phyloP scores from a whole-genome alignment of 495 filamentous ascomycete species.

The Penicillium malachiteum region DNA sequence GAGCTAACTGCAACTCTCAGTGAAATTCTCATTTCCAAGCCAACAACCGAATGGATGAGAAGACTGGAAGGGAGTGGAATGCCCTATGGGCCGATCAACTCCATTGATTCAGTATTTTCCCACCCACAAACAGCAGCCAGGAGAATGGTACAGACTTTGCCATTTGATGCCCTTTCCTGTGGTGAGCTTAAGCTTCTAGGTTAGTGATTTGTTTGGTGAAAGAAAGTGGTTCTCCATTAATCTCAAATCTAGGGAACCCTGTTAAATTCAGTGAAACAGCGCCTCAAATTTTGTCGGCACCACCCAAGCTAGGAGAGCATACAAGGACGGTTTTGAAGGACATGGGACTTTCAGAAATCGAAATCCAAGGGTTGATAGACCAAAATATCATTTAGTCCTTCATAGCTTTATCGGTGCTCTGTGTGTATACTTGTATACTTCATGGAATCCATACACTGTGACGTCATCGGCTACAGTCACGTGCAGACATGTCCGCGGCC shows the following conservation, averaged over 20 bases:
- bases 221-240: neutral
- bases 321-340: neutral
- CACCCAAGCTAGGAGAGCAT: neutral
- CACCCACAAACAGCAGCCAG: conserved; percentile 27
- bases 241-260: neutral
- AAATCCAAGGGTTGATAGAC: neutral
- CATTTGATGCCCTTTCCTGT: conserved; percentile 7
- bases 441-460: neutral
- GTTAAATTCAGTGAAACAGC: neutral
- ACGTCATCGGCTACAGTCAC: neutral
- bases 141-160: conserved; percentile 24
- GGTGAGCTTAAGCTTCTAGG: conserved; percentile 23
- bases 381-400: neutral
- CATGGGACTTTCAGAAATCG: neutral
- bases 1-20: conserved; percentile 68
- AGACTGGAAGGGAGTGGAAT: conserved; percentile 78
- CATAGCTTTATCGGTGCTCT: too few relatives aligned
- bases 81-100: conserved; percentile 84
- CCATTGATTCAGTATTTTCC: conserved; percentile 22
- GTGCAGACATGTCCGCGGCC: conserved; percentile 1
- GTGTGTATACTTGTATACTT: neutral
- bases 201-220: neutral
- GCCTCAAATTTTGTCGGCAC: neutral
- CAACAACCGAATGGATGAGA: conserved; percentile 75
- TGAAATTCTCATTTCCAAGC: conserved; percentile 60